phyloP scores from a whole-genome alignment of 1,284 basidiomycete species.

The Ceratobasidium sp. region DNA sequence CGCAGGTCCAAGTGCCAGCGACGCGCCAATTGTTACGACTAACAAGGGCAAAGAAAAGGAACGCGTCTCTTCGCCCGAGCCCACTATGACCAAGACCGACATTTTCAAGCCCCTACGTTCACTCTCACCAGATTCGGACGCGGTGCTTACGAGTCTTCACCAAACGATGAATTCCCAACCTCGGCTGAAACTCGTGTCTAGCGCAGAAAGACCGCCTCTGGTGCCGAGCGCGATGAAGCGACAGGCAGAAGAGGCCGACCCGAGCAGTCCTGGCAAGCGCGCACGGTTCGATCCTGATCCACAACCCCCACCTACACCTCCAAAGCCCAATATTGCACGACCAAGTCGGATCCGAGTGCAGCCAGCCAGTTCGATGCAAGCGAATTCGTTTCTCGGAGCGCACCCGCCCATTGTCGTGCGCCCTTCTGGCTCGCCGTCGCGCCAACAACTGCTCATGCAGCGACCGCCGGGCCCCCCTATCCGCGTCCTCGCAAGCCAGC shows the following conservation, averaged over 20 bases:
- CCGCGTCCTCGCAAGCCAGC: constrained; percentile 28
- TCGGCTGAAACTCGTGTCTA: background rate
- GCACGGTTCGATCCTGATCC: constrained; percentile 33
- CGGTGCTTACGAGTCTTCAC: constrained; percentile 21
- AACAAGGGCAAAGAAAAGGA: constrained; percentile 43
- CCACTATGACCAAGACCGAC: background rate
- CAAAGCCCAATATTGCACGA: background rate
- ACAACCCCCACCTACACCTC: constrained; percentile 28
- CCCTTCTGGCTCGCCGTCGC: constrained; percentile 12
- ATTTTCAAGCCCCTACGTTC: constrained; percentile 23
- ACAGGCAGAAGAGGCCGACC: constrained; percentile 6
- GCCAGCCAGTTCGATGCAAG: constrained; percentile 22
- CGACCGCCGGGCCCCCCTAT: constrained; percentile 36
- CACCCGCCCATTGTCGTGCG: constrained; percentile 40
- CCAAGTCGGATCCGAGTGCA: constrained; percentile 35
- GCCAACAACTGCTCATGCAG: constrained; percentile 36
- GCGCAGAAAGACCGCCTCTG: constrained; percentile 32
- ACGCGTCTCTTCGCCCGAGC: constrained; percentile 18
- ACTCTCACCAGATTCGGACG: constrained; percentile 35
- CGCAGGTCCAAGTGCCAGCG: constrained; percentile 24
- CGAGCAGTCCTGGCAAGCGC: constrained; percentile 23
- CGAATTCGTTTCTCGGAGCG: constrained; percentile 10
- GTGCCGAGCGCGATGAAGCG: constrained; percentile 35
- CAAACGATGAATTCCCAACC: background rate
- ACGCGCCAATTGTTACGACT: constrained; percentile 1